These are phyloP conservation scores for Pelargonium myrrhifolium DNA, from an alignment of 441 rosid genomes.

Conservation along the genomic window DNA sequence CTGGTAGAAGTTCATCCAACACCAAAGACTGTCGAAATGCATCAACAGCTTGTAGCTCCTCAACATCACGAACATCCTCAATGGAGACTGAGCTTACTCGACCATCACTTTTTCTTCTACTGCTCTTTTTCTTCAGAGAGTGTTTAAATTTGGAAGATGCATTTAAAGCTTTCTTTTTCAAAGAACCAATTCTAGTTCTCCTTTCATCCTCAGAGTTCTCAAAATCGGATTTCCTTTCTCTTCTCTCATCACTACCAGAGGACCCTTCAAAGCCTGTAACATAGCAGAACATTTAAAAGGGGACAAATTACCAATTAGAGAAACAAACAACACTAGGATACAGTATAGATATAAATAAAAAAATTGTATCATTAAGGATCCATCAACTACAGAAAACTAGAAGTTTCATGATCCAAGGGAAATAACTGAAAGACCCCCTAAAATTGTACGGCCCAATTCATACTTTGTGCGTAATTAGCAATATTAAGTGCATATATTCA, in stretches of 20 bases:
- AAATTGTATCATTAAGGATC: neutral
- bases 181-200: slow-evolving; percentile 77
- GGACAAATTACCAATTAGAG: neutral
- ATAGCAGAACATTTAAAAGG: slow-evolving; percentile 5
- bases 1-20: slow-evolving; percentile 74
- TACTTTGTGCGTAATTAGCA: neutral
- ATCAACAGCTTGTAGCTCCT: slow-evolving; percentile 81
- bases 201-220: slow-evolving; percentile 99
- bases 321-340: neutral
- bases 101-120: slow-evolving; percentile 79
- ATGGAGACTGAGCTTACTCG: slow-evolving; percentile 89
- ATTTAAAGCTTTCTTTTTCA: slow-evolving; percentile 86
- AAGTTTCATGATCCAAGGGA: neutral
- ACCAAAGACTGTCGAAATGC: slow-evolving; percentile 70
- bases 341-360: neutral
- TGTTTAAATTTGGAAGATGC: slow-evolving; percentile 87
- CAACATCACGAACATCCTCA: slow-evolving; percentile 83
- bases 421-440: neutral
- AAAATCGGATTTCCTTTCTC: slow-evolving; percentile 88
- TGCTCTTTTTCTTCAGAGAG: slow-evolving; percentile 77
- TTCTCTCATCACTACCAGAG: slow-evolving; percentile 84
- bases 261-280: slow-evolving; percentile 77
- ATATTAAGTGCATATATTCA: neutral
- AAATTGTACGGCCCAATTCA: neutral
- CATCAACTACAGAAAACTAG: neutral